Base-by-base conservation (phyloP, 2,329 filamentous ascomycete species). In the Amphichorda felina region DNA sequence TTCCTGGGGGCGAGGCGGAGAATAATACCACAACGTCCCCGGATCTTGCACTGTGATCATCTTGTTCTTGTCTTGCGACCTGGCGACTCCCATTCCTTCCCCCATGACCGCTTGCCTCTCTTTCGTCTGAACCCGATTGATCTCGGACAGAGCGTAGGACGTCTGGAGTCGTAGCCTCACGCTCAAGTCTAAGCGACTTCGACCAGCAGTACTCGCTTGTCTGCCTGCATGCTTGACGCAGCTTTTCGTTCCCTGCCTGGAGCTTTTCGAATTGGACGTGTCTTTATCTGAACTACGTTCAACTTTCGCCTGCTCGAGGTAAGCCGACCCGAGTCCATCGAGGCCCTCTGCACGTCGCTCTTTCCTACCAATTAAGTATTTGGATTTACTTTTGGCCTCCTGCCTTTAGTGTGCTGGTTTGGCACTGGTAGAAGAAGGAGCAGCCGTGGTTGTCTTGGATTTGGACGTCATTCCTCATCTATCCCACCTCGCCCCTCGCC, bases 391-490 rank as follows among this genome's bases (percentile, higher is more conserved):
- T n/a, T n/a, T n/a, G n/a, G n/a, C n/a, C n/a, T n/a, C n/a, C n/a
- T n/a, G n/a, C n/a, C n/a, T n/a, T n/a, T n/a, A n/a, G 21, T 6
- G 21, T 24, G 6, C 21, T 10, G 10, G 6, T 6, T 24, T 24
- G 21, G 21, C 10, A 24, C 21, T 24, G 21, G 21, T 24, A 10
- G 6, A 29, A n/a, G 11, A 33, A 22, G 14, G 17, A n/a, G 18
- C 18, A n/a, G 13, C 11, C 14, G 31, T 4, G 27, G 27, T 29
- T 10, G n/a, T 31, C 15, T 10, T 21, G 31, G 31, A 33, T 4
- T 22, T 35, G 33, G 24, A 35, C 33, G 33, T 27, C 33, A 34
- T 26, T 34, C 33, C 21, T 35, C 30, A 8, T 8, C 31, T 15
- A 31, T 31, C 21, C 6, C 27, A 16, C 27, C 13, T 29, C 13